Base-by-base conservation (phyloP, 2,329 filamentous ascomycete genomes). In the Cyphellophora europaea region DNA sequence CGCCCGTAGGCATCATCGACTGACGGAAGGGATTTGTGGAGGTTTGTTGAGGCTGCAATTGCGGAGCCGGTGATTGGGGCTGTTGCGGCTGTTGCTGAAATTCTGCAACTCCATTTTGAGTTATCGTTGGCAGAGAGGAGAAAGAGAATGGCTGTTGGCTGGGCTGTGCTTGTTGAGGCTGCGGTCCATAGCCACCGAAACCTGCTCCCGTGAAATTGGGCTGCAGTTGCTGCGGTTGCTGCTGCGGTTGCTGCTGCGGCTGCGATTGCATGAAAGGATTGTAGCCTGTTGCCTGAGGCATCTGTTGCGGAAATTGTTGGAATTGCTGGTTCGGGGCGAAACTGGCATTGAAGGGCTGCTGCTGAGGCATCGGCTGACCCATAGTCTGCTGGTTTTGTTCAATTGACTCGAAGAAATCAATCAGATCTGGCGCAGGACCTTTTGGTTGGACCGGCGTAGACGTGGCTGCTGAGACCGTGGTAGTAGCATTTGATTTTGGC, bases 321-420 rank as follows among this genome's bases (percentile, higher is more conserved):
- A 45, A 45, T 12, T 30, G 14, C 33, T 46, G 45, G 10, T 30
- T 32, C 27, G 42, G 45, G 12, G 40, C 30, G 14, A 35, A 39
- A 27, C 34, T 38, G 15, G 30, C 17, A 15, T 41, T 38, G 27
- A 43, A 40, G 37, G 57, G 61, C 27, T 50, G 45, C 3, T 59
- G 53, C 36, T 62, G 63, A 25, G 60, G 48, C 23, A 59, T 55
- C n/a, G 29, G 13, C 33, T 64, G 58, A 41, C 50, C 69, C 69
- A 84, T 74, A 1, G 79, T 68, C 33, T 83, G 83, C 56, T 91
- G 86, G 45, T 88, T 87, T 53, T 86, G 78, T 53, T 95, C 88
- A 51, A 93, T 94, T 5, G 86, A 88, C 53, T 81, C 89, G 57
- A 94, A 94, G 61, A 93, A 95, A 64, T 89, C 91, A 53, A 93